Conservation (phyloP, 306 rosid genomes). For the Lathyrus aphaca region DNA sequence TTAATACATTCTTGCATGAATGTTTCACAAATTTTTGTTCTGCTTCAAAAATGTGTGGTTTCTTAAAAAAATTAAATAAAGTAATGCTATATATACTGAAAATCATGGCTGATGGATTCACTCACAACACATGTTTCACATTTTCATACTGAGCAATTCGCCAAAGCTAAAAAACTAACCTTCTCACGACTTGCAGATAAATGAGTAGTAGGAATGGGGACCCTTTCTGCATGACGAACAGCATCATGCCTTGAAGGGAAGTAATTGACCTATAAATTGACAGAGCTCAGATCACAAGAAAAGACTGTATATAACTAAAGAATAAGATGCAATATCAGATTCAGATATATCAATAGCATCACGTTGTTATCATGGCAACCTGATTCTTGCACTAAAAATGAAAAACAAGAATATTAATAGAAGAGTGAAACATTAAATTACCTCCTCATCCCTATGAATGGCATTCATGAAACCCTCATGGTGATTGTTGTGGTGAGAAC, state of each 20-base stretch:
- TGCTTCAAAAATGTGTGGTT: conserved; percentile 20
- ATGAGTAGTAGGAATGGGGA: conserved; percentile 64
- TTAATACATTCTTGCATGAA: conserved; percentile 5
- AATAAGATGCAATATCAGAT: conserved; percentile 3
- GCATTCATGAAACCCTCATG: conserved; percentile 92
- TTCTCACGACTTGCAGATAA: conserved; percentile 67
- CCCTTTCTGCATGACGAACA: conserved; percentile 76
- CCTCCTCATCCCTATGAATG: conserved; percentile 97
- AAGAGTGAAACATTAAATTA: conserved; percentile 29
- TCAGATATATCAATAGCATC: conserved; percentile 8
- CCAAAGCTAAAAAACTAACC: conserved; percentile 57
- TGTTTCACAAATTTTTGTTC: not conserved
- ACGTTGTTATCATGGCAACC: conserved; percentile 16
- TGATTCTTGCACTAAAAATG: conserved; percentile 8
- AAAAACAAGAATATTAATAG: conserved; percentile 20
- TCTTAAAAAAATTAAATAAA: conserved; percentile 9
- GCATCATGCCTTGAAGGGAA: conserved; percentile 90
- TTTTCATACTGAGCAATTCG: conserved; percentile 16
- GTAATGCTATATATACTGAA: not conserved
- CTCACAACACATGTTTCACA: conserved; percentile 11
- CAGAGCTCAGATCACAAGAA: conserved; percentile 27
- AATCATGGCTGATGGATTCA: conserved; percentile 23
- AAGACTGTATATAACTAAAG: conserved; percentile 15
- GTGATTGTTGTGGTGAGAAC: conserved; percentile 93
- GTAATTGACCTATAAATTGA: conserved; percentile 70